A percentile compares a stretch with the other conserved stretches of the same genome.
These are phyloP conservation scores for Pneumocystis wakefieldiae DNA, from an alignment of 1,139 yeast genomes.

Conservation along the genomic window DNA sequence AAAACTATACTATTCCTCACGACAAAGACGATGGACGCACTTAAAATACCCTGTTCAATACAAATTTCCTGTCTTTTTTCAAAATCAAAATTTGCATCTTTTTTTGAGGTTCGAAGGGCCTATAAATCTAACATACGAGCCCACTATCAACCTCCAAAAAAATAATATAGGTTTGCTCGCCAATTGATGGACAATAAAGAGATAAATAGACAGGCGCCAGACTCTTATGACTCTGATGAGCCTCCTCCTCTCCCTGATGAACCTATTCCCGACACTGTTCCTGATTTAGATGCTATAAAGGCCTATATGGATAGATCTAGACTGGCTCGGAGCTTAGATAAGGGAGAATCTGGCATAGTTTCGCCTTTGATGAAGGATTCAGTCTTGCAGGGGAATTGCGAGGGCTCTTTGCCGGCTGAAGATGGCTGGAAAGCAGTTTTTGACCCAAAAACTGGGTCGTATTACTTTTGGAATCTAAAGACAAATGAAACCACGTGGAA, in stretches of 20 bases:
- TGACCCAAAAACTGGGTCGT: conserved; percentile 17
- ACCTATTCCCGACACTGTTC: conserved; percentile 14
- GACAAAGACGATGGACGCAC: no score
- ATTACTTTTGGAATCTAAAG: conserved; percentile 20
- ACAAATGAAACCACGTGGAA: conserved; percentile 21
- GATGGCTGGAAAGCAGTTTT: conserved; percentile 24
- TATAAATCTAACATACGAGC: neutral
- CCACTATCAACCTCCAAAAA: neutral
- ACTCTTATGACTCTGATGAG: neutral
- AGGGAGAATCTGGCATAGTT: neutral
- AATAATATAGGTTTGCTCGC: neutral
- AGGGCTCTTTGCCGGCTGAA: conserved; percentile 5
- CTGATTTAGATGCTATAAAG: neutral
- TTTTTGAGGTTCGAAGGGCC: neutral
- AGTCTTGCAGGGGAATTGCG: neutral
- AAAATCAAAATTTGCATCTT: neutral
- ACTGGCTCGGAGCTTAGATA: neutral
- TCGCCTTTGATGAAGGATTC: neutral
- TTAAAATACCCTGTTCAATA: neutral
- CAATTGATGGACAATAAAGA: neutral
- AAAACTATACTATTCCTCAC: no score
- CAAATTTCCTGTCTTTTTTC: neutral
- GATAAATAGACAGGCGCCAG: no score
- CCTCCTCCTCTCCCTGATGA: conserved; percentile 15
- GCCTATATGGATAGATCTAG: neutral